phyloP scores from a whole-genome alignment of 345 rosid genomes.

The Gossypium herbaceum region DNA sequence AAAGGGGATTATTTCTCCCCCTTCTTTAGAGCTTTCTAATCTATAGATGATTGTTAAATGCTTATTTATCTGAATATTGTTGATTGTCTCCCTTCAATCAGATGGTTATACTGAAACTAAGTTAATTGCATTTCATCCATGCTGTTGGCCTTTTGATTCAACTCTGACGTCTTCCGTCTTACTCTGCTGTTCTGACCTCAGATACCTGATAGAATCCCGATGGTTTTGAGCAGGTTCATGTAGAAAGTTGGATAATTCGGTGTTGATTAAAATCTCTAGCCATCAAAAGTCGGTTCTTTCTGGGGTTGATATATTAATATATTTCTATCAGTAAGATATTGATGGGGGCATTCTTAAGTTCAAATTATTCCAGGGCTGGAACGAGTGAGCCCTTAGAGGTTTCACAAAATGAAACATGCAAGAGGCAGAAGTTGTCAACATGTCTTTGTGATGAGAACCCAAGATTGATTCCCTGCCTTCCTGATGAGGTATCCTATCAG shows the following conservation, averaged over 20 bases:
- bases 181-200: background rate
- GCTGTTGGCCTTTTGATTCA: background rate
- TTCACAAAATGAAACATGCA: constrained; percentile 22
- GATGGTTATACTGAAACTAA: background rate
- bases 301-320: background rate
- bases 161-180: background rate
- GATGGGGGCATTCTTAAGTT: constrained; percentile 42
- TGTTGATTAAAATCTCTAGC: constrained; percentile 24
- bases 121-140: background rate
- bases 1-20: background rate
- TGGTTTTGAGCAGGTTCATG: constrained; percentile 25
- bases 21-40: background rate
- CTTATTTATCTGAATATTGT: background rate
- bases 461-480: constrained; percentile 75
- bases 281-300: constrained; percentile 1
- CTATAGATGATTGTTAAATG: background rate
- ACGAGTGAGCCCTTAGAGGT: constrained; percentile 19
- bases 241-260: constrained; percentile 15
- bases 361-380: constrained; percentile 32
- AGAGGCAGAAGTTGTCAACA: constrained; percentile 26
- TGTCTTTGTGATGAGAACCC: constrained; percentile 33
- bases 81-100: background rate
- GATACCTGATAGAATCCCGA: constrained; percentile 3
- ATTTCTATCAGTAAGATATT: background rate
- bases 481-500: constrained; percentile 80